Conservation (phyloP, 2,329 filamentous ascomycete genomes). For the Amylocarpus encephaloides region DNA sequence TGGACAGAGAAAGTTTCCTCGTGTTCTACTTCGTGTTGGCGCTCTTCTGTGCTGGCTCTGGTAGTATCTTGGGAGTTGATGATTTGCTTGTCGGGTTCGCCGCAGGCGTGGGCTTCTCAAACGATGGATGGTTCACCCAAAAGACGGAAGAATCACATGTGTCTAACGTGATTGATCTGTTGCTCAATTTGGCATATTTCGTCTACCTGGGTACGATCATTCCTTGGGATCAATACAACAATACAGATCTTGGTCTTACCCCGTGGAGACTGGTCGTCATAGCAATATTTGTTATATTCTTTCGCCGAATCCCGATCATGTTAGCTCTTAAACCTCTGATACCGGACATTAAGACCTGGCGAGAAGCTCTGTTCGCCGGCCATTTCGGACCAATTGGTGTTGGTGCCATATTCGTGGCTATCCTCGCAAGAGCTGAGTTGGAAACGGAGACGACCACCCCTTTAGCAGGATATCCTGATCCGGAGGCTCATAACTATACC, state of each 20-base stretch:
- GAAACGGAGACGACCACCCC: conserved; percentile 71
- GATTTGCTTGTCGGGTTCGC: conserved; percentile 93
- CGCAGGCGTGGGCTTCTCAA: conserved; percentile 96
- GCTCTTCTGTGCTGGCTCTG: conserved; percentile 86
- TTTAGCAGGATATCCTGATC: conserved; percentile 52
- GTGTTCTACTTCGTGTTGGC: conserved; percentile 98
- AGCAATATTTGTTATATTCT: conserved; percentile 87
- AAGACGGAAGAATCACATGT: conserved; percentile 98
- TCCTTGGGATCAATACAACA: conserved; percentile 89
- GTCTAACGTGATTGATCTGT: conserved; percentile 95
- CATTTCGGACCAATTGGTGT: conserved; percentile 98
- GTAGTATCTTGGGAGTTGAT: conserved; percentile 84
- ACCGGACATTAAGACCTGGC: conserved; percentile 96
- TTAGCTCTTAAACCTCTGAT: conserved; percentile 83
- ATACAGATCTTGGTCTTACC: conserved; percentile 61
- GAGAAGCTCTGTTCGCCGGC: conserved; percentile 91
- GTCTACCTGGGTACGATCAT: conserved; percentile 97
- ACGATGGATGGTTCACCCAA: conserved; percentile 97
- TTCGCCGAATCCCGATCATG: conserved; percentile 95
- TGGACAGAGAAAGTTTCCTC: conserved; percentile 94
- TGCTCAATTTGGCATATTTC: conserved; percentile 96
- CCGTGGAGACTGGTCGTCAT: conserved; percentile 93
- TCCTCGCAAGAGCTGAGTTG: conserved; percentile 86
- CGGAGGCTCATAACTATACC: conserved; percentile 49
- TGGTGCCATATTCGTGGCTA: conserved; percentile 90